Evolutionary conservation across 345 rosid genomes (phyloP).

Genomic region (Euphorbia pulcherrima): DNA sequence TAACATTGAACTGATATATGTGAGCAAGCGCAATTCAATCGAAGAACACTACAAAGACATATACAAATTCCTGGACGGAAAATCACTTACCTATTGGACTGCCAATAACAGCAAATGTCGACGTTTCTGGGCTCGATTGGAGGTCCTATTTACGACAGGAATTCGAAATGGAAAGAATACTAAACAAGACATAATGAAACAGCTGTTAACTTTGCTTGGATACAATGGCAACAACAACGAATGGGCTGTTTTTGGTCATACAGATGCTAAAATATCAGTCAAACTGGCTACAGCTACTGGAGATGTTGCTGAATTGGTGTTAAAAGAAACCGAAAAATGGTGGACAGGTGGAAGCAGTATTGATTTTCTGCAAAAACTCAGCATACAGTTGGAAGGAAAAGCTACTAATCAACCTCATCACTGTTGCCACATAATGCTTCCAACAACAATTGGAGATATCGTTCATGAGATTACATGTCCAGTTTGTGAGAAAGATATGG

Average conservation of each 20-base stretch:
- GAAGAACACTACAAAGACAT: background rate
- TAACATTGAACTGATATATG: background rate
- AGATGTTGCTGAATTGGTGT: background rate
- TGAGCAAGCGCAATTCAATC: background rate
- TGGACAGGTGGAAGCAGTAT: background rate
- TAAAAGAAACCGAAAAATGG: background rate
- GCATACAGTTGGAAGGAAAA: background rate
- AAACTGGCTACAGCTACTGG: background rate
- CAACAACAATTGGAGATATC: background rate
- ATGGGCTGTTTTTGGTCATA: background rate
- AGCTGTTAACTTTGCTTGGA: background rate
- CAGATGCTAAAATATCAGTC: background rate
- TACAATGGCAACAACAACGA: background rate
- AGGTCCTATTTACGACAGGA: background rate
- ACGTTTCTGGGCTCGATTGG: background rate
- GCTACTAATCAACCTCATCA: background rate
- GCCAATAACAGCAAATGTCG: background rate
- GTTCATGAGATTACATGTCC: background rate
- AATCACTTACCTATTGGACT: background rate
- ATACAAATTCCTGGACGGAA: background rate
- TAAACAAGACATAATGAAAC: background rate
- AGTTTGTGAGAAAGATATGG: background rate
- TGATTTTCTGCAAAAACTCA: background rate
- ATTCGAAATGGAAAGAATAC: background rate
- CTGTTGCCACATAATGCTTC: background rate